Percentiles rank a stretch among this genome's conserved stretches.
Conservation (phyloP, 179 eudicot species). For the Nepenthes alata region DNA sequence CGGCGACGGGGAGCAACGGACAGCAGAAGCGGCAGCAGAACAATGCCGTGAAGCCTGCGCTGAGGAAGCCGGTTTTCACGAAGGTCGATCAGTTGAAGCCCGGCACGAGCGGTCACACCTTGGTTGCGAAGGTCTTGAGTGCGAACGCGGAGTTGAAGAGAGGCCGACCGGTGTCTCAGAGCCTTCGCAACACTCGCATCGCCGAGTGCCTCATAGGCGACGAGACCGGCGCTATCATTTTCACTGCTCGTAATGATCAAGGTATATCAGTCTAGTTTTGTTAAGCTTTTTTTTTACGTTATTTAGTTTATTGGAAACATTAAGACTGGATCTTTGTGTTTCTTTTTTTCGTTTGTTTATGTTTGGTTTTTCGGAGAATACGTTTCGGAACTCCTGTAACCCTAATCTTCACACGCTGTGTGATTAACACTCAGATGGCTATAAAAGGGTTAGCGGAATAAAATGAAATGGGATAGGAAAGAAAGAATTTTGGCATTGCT, state of each 20-base stretch:
- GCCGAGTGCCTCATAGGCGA: constrained; percentile 50
- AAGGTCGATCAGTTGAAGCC: constrained; percentile 54
- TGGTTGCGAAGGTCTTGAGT: constrained; percentile 35
- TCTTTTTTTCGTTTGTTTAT: no score
- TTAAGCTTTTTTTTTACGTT: no score
- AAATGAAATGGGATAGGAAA: no score
- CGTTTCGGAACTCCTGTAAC: no score
- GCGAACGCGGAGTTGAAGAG: constrained; percentile 38
- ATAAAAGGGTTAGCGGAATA: no score
- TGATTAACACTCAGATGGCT: no score
- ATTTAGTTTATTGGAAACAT: no score
- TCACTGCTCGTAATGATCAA: constrained; percentile 53
- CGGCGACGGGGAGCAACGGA: background rate
- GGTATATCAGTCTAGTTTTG: constrained; percentile 12
- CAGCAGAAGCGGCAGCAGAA: constrained; percentile 1
- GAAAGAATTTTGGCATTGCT: no score
- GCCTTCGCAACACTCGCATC: constrained; percentile 23
- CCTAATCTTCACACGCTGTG: no score
- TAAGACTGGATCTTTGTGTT: no score
- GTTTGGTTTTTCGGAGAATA: no score
- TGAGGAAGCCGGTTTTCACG: constrained; percentile 51
- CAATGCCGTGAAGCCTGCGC: constrained; percentile 15
- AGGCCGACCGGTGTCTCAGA: constrained; percentile 23
- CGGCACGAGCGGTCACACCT: constrained; percentile 44
- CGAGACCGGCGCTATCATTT: constrained; percentile 40